Base-by-base conservation (phyloP, 768 basidiomycete genomes). In the Calvatia gigantea region DNA sequence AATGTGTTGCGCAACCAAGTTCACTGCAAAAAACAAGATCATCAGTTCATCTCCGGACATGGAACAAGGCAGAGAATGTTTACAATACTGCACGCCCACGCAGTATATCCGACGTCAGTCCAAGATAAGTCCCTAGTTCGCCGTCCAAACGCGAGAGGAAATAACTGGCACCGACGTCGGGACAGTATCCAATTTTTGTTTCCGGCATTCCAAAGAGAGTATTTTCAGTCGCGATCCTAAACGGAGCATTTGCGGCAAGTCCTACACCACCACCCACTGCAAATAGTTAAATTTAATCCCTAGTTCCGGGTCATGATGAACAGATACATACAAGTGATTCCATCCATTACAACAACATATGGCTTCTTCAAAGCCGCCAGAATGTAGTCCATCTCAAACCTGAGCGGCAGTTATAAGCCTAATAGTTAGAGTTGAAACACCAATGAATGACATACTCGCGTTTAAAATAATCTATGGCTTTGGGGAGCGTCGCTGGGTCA, bases 191-290 rank as follows among this genome's bases (percentile, higher is more conserved):
- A 63, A 94, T 94, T 64, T 89, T 90, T 11, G 91, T 94, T 74
- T 99, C 97, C 14, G 97, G 97, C 97, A 98, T 98, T 5, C 94
- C 88, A 67, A 98, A 91, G 1, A 81, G 56, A 0, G 95, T 97
- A 25, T 89, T 89, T 69, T 96, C 94, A 2, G 96, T 98, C 3
- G 95, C 95, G 54, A 99, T 81, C 58, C 97, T 82, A 71, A 98
- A 94, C 0, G 87, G 81, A 3, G 95, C 96, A 55, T 87, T 82
- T 9, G 87, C 83, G 35, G 84, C 77, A 45, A 99, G 83, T 35
- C 97, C 97, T 19, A 89, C 91, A 46, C 97, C 97, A 51, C 97
- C 97, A 43, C 97, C 97, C 88, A 98, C 94, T 97, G 45, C 37
- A 28, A 53, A 38, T 51, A 46, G 33, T 53, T 55, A 61, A 51